These are phyloP conservation scores for Colletotrichum musicola DNA, from an alignment of 2,329 filamentous ascomycete species.

Conservation along the genomic window DNA sequence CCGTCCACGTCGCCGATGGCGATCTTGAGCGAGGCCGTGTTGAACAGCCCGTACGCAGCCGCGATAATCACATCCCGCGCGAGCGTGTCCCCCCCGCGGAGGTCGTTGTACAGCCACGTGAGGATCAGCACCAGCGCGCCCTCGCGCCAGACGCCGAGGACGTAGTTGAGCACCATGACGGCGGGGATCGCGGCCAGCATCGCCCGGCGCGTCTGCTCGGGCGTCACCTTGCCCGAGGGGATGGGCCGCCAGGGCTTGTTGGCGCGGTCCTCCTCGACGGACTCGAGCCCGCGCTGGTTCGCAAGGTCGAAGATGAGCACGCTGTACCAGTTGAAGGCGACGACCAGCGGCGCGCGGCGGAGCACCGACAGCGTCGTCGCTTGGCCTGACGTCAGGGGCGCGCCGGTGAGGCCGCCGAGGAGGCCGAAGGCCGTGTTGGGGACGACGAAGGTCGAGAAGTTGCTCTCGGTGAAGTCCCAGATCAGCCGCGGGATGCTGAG, in stretches of 20 bases:
- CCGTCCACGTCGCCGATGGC: constrained; percentile 26
- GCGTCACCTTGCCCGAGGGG: constrained; percentile 43
- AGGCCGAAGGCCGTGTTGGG: constrained; percentile 38
- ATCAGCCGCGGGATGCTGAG: constrained; percentile 24
- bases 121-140: constrained; percentile 43
- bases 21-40: constrained; percentile 44
- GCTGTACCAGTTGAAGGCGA: constrained; percentile 46
- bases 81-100: constrained; percentile 44
- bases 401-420: constrained; percentile 24
- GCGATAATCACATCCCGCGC: constrained; percentile 46
- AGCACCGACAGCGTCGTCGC: constrained; percentile 19
- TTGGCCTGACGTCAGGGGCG: constrained; percentile 25
- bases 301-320: constrained; percentile 46
- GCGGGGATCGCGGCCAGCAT: constrained; percentile 44
- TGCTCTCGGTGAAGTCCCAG: constrained; percentile 39
- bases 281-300: constrained; percentile 45
- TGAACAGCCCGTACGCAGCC: constrained; percentile 45
- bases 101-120: constrained; percentile 49
- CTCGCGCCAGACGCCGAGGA: constrained; percentile 40
- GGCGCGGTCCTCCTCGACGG: constrained; percentile 45
- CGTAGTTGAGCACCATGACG: constrained; percentile 39
- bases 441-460: constrained; percentile 33
- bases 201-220: constrained; percentile 43
- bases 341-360: constrained; percentile 22
- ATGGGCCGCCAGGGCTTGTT: constrained; percentile 51